Conservation (phyloP, 164 flowering plant species). For the Piper betle region DNA sequence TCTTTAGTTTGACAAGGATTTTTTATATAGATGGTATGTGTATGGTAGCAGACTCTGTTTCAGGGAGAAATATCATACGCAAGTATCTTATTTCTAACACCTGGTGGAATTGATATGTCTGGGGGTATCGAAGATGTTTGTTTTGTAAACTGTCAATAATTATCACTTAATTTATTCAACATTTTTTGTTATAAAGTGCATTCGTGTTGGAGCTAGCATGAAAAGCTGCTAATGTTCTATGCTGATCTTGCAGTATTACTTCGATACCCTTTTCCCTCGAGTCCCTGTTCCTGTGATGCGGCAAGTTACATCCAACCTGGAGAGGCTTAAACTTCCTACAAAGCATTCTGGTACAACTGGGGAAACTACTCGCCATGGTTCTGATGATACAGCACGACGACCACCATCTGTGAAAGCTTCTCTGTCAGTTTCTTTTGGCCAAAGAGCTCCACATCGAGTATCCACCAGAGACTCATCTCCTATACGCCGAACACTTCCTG, state of each 20-base stretch:
- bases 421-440: slow-evolving; percentile 99
- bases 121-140: no score
- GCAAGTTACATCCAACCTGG: slow-evolving; percentile 64
- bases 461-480: slow-evolving; percentile 97
- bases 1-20: not conserved
- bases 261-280: slow-evolving; percentile 96
- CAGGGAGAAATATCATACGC: not conserved
- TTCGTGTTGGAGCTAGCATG: not conserved
- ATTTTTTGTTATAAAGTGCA: slow-evolving; percentile 14
- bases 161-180: not conserved
- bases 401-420: slow-evolving; percentile 99
- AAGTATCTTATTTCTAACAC: no score
- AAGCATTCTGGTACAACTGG: slow-evolving; percentile 82
- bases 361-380: slow-evolving; percentile 65
- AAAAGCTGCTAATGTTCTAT: not conserved
- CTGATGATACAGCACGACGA: slow-evolving; percentile 92
- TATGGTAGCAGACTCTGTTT: not conserved
- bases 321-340: slow-evolving; percentile 76
- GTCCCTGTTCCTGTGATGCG: slow-evolving; percentile 90
- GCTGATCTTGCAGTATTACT: slow-evolving; percentile 64
- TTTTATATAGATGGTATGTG: not conserved
- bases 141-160: no score
- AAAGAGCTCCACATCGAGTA: slow-evolving; percentile 99
- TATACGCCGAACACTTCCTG: slow-evolving; percentile 67
- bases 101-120: no score